Evolutionary conservation across 306 rosid species (phyloP), one percentile per base, ranked within the genome.

Genomic region (Vigna hirtella): DNA sequence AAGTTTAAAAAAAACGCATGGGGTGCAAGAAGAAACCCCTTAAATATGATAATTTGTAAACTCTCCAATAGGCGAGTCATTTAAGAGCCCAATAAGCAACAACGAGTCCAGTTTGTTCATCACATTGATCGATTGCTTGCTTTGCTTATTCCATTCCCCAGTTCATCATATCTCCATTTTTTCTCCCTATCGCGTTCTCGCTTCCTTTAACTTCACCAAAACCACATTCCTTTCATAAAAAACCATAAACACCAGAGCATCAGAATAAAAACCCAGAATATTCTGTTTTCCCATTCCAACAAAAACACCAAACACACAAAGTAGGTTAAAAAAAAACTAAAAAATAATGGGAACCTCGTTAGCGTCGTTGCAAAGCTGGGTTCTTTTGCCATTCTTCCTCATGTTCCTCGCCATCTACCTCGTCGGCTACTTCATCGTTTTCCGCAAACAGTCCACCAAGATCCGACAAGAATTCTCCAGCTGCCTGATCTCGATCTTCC

Each of bases 391-490:
- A 2, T 91, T 96, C 61, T 90, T 96, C 79, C 20, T 70, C 4
- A 48, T 89, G 76, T 96, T 89, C 84, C 72, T 86, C 12, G 0
- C 64, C 1, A 66, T 85, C 77, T 95, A 95, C 65, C 81, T 91
- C 62, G 0, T 84, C 5, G 98, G 89, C 20, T 88, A 86, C 80
- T 80, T 88, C 87, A 3, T 91, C 63, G 52, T 91, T 15, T 92
- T 95, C 77, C 97, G 93, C 0, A 81, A 53, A 24, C 86, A 90
- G 85, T 70, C 80, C 89, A 89, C 97, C 18, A 90, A 90, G 89
- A 85, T 79, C 85, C 98, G 98, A 76, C 88, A 97, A 76, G 98
- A 95, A 77, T 92, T 90, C 14, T 71, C 97, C 0, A 89, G 96
- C 83, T 95, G 98, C 65, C 59, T 90, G 1, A 95, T 95, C 30